Evolutionary conservation across 768 basidiomycete genomes (phyloP).

Genomic region (Termitomyces sp.): DNA sequence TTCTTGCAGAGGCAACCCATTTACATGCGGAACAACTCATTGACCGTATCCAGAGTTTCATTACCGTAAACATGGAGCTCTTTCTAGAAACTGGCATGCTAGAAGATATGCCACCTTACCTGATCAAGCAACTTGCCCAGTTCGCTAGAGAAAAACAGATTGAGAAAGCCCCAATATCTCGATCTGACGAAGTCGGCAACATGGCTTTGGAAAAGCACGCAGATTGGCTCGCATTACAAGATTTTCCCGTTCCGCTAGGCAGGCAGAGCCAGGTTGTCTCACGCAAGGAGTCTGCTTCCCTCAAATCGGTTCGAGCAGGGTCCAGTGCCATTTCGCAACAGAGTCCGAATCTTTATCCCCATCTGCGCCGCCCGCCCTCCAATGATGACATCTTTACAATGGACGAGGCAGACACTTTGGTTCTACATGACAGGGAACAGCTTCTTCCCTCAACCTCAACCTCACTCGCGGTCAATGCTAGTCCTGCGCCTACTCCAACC

Average conservation of each 20-base stretch:
- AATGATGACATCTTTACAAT: slow-evolving; percentile 76
- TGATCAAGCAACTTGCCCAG: slow-evolving; percentile 61
- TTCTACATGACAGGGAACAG: slow-evolving; percentile 16
- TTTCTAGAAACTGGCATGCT: slow-evolving; percentile 78
- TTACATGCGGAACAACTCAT: slow-evolving; percentile 68
- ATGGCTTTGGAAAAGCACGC: slow-evolving; percentile 53
- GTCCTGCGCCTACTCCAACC: slow-evolving; percentile 12
- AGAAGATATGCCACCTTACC: slow-evolving; percentile 61
- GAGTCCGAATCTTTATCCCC: slow-evolving; percentile 14
- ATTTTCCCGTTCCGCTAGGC: slow-evolving; percentile 57
- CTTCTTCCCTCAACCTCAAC: slow-evolving; percentile 4
- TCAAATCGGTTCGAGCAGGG: slow-evolving; percentile 10
- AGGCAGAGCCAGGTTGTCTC: slow-evolving; percentile 16
- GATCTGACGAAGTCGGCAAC: slow-evolving; percentile 47
- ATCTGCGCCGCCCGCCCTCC: slow-evolving; percentile 26
- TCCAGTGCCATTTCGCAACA: slow-evolving; percentile 20
- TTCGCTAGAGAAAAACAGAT: slow-evolving; percentile 56
- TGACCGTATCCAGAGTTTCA: slow-evolving; percentile 70
- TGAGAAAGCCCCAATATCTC: slow-evolving; percentile 58
- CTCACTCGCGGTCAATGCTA: slow-evolving; percentile 3
- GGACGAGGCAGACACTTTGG: slow-evolving; percentile 52
- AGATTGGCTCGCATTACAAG: slow-evolving; percentile 68
- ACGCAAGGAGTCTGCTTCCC: slow-evolving; percentile 13
- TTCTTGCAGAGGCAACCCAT: slow-evolving; percentile 78
- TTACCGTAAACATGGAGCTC: slow-evolving; percentile 79